Percentiles rank a stretch among this genome's conserved stretches.
Conservation (phyloP, 805 yeast genomes). For the Hanseniaspora taiwanica region DNA sequence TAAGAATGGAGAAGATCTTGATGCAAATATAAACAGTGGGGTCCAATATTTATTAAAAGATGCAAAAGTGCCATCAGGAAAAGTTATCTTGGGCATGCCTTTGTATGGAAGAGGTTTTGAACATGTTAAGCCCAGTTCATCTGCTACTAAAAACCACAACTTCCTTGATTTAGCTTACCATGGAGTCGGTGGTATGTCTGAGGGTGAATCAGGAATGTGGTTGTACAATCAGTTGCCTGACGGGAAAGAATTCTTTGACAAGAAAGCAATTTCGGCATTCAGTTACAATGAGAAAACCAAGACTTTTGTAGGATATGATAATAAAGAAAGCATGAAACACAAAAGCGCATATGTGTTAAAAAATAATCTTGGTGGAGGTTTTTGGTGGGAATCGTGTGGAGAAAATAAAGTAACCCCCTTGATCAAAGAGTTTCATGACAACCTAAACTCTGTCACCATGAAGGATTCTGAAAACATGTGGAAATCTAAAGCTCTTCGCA, state of each 20-base stretch:
- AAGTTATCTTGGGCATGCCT: slow-evolving; percentile 77
- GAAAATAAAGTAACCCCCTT: slow-evolving; percentile 36
- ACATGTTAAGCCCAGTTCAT: slow-evolving; percentile 24
- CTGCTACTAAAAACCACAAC: slow-evolving; percentile 2
- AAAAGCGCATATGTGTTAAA: slow-evolving; percentile 49
- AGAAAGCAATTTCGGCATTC: slow-evolving; percentile 38
- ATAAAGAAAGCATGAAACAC: slow-evolving; percentile 31
- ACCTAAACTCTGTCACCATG: slow-evolving; percentile 1
- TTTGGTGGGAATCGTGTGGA: slow-evolving; percentile 94
- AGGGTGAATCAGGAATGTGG: slow-evolving; percentile 36
- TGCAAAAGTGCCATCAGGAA: slow-evolving; percentile 31
- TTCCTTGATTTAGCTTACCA: slow-evolving; percentile 28
- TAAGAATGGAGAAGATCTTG: slow-evolving; percentile 8
- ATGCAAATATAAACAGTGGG: slow-evolving; percentile 31
- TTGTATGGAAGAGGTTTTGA: slow-evolving; percentile 56
- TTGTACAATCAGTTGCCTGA: slow-evolving; percentile 44
- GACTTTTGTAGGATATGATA: slow-evolving; percentile 55
- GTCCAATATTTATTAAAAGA: slow-evolving; percentile 29
- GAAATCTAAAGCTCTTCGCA: slow-evolving; percentile 9
- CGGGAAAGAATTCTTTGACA: slow-evolving; percentile 29
- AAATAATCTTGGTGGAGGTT: slow-evolving; percentile 59
- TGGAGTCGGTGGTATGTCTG: slow-evolving; percentile 30
- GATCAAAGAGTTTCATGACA: slow-evolving; percentile 30
- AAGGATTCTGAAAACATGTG: slow-evolving; percentile 7
- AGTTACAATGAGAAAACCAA: slow-evolving; percentile 29